A percentile compares a stretch with the other conserved stretches of the same genome.
These are phyloP conservation scores for Capsicum baccatum DNA, from an alignment of 257 asterid species.

Conservation along the genomic window DNA sequence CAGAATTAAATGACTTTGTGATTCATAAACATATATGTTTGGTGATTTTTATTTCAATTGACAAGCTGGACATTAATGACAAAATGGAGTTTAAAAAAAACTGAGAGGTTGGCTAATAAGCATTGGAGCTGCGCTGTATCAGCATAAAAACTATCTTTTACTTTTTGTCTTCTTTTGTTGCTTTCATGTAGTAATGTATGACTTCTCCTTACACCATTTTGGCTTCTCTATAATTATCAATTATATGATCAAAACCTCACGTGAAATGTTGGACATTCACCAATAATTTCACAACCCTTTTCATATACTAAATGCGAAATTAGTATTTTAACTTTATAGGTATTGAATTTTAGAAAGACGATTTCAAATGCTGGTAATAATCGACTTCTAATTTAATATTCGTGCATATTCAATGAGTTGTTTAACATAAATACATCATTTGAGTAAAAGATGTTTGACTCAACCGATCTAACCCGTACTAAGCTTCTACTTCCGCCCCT, in stretches of 20 bases:
- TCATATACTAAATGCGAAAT: not conserved
- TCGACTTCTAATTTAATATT: not conserved
- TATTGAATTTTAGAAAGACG: not conserved
- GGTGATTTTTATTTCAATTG: no score
- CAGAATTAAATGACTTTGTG: no score
- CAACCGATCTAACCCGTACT: rapidly evolving
- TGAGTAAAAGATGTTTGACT: not conserved
- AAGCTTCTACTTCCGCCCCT: not conserved
- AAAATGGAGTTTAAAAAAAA: not conserved
- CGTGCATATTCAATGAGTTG: not conserved
- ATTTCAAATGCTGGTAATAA: not conserved
- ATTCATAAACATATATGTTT: no score
- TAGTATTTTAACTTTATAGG: not conserved
- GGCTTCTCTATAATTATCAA: not conserved
- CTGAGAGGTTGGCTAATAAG: not conserved
- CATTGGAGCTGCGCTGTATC: not conserved
- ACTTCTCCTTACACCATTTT: constrained; percentile 19
- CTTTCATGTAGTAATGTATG: not conserved
- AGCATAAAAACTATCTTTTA: not conserved
- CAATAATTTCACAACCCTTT: not conserved
- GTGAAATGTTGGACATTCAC: constrained; percentile 20
- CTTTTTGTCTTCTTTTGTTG: constrained; percentile 26
- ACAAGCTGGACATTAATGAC: not conserved
- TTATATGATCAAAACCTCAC: constrained; percentile 21
- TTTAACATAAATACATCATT: not conserved